Base-by-base conservation (phyloP, 1,284 basidiomycete species). In the Rhodotorula glutinis region DNA sequence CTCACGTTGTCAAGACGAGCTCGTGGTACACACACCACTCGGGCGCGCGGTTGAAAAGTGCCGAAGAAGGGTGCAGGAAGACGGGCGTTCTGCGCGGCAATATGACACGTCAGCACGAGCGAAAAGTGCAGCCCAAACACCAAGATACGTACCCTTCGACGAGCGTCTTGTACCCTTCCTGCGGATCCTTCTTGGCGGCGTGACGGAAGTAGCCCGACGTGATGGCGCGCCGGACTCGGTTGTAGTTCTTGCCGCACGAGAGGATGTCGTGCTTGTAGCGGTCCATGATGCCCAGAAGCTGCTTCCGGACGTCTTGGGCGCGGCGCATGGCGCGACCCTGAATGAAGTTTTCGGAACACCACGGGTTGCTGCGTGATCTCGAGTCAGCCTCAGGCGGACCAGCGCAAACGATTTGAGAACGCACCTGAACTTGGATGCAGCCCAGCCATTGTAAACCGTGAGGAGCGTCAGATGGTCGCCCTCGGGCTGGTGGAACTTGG, bases 391-490 rank as follows among this genome's bases (percentile, higher is more conserved):
- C n/a, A n/a, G n/a, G n/a, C n/a, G n/a, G n/a, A n/a, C n/a, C n/a
- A n/a, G n/a, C n/a, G n/a, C n/a, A n/a, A n/a, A n/a, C n/a, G n/a
- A n/a, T n/a, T n/a, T n/a, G n/a, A n/a, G n/a, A n/a, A 62, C 69
- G 52, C 57, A 71, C 58, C 89, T 91, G 78, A 95, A 98, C 78
- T 91, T 96, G 73, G 88, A 91, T 13, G 84, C 87, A 76, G 95
- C 96, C 96, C 96, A 98, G 13, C 91, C 95, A 73, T 98, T 98
- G 82, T 98, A 98, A 3, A 98, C 96, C 7, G 93, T 91, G 68
- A 98, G 81, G 40, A 99, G 81, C 10, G 95, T 99, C 55, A 99
- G 82, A 77, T 98, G 90, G 76, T 99, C 95, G 13, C 95, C 96
- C 81, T 98, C 96, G 0, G 95, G 92, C 78, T 98, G 91, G 79